These are phyloP conservation scores for Phytophthora hybrid DNA, from an alignment of 352 stramenopile species.

Conservation along the genomic window DNA sequence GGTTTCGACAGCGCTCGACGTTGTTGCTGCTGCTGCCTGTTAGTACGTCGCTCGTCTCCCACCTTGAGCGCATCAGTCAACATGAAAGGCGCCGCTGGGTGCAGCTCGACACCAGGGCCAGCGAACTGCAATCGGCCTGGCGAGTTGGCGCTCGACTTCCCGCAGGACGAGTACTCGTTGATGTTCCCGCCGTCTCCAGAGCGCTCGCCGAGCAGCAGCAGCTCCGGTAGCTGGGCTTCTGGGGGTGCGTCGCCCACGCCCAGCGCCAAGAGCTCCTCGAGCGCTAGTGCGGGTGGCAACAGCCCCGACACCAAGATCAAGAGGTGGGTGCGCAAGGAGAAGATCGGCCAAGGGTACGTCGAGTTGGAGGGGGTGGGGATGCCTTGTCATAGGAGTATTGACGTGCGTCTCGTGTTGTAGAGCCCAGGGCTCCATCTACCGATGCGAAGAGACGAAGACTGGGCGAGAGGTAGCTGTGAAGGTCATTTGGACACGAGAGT, in stretches of 20 bases:
- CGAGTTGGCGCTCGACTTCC: slow-evolving; percentile 20
- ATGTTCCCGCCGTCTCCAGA: slow-evolving; percentile 40
- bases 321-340: slow-evolving; percentile 76
- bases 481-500: slow-evolving; percentile 67
- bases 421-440: slow-evolving; percentile 78
- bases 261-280: slow-evolving; percentile 27
- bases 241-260: slow-evolving; percentile 29
- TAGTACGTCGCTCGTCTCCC: slow-evolving; percentile 14
- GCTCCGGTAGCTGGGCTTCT: slow-evolving; percentile 35
- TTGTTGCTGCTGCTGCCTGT: slow-evolving; percentile 14
- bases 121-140: slow-evolving; percentile 7
- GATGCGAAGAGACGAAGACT: slow-evolving; percentile 64
- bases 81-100: slow-evolving; percentile 33
- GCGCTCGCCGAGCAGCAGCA: slow-evolving; percentile 42
- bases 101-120: slow-evolving; percentile 4
- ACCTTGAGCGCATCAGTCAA: slow-evolving; percentile 19
- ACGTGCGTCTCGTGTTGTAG: slow-evolving; percentile 20
- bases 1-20: not conserved
- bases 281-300: not conserved
- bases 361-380: not conserved
- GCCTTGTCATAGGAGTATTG: not conserved
- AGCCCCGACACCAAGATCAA: slow-evolving; percentile 31
- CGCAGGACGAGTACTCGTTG: slow-evolving; percentile 36
- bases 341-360: slow-evolving; percentile 79
- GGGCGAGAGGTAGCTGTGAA: slow-evolving; percentile 72